These are phyloP conservation scores for Neopestalotiopsis clavispora DNA, from an alignment of 2,329 filamentous ascomycete species.

Conservation along the genomic window DNA sequence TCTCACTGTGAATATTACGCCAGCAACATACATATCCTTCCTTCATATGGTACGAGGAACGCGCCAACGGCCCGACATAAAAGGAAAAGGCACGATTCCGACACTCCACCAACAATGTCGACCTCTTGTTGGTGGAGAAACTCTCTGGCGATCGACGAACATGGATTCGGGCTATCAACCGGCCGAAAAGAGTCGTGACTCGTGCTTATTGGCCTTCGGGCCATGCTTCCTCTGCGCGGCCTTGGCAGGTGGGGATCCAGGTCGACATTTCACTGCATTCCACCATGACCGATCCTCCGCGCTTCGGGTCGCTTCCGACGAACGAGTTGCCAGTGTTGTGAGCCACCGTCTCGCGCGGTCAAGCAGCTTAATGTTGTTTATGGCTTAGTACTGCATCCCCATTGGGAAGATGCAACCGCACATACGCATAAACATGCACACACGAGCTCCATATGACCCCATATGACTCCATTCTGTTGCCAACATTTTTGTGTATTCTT, in stretches of 20 bases:
- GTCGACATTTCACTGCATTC: neutral
- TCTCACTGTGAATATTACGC: neutral
- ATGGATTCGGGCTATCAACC: slow-evolving; percentile 15
- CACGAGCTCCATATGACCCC: neutral
- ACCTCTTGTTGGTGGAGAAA: slow-evolving; percentile 20
- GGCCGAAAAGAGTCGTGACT: neutral
- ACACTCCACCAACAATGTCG: slow-evolving; percentile 8
- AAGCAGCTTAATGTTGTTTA: neutral
- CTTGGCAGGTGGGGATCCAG: slow-evolving; percentile 13
- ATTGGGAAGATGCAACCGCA: neutral
- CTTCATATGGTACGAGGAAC: slow-evolving; percentile 7
- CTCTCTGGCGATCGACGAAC: neutral
- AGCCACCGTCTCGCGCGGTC: neutral
- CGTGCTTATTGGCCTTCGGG: neutral
- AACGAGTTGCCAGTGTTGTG: neutral
- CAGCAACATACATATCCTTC: neutral
- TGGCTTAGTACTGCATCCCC: neutral
- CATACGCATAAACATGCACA: neutral
- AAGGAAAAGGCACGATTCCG: slow-evolving; percentile 6
- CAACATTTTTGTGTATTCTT: neutral
- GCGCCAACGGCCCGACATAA: neutral
- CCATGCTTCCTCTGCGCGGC: neutral
- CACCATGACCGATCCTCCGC: neutral
- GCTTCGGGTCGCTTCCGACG: neutral
- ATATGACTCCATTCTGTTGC: neutral